Percentiles rank a stretch among this genome's conserved stretches.
These are phyloP conservation scores for Mortierella sp. DNA, from an alignment of 371 early-diverging fungal species.

Conservation along the genomic window DNA sequence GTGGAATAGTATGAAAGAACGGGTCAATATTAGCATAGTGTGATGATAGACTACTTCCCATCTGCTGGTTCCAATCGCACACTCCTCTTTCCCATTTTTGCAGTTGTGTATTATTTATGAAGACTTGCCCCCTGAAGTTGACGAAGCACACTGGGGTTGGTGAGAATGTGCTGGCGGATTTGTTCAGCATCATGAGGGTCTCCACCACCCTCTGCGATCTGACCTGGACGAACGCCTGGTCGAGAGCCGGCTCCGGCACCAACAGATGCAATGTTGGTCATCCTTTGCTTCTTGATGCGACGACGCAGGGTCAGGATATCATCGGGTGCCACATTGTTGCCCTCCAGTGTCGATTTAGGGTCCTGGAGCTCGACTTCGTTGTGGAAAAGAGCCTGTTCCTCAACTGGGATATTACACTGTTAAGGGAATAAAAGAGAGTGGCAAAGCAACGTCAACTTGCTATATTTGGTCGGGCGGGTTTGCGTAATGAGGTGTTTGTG, in stretches of 20 bases:
- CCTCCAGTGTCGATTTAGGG: constrained; percentile 73
- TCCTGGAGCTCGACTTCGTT: constrained; percentile 75
- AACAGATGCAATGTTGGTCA: constrained; percentile 25
- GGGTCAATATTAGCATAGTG: not conserved
- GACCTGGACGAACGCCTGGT: constrained; percentile 27
- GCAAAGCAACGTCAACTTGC: constrained; percentile 8
- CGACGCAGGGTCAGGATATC: constrained; percentile 79
- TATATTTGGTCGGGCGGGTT: not conserved
- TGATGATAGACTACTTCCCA: too few species aligned
- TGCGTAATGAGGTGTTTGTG: not conserved
- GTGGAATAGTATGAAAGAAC: not conserved
- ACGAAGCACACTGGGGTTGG: constrained; percentile 74
- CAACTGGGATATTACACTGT: constrained; percentile 72
- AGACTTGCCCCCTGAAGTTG: constrained; percentile 71
- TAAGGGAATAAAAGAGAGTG: not conserved
- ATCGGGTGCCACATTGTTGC: constrained; percentile 78
- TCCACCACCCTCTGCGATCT: constrained; percentile 40
- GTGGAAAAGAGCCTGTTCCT: constrained; percentile 67
- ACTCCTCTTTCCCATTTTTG: not conserved
- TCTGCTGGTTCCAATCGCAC: not conserved
- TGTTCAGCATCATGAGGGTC: constrained; percentile 72
- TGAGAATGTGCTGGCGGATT: constrained; percentile 83
- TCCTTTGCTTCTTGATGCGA: constrained; percentile 43
- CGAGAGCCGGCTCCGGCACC: constrained; percentile 18
- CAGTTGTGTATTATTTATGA: too few species aligned